A percentile compares a stretch with the other conserved stretches of the same genome.
These are phyloP conservation scores for Marasmius tenuissimus DNA, from an alignment of 1,284 basidiomycete genomes.

Conservation along the genomic window DNA sequence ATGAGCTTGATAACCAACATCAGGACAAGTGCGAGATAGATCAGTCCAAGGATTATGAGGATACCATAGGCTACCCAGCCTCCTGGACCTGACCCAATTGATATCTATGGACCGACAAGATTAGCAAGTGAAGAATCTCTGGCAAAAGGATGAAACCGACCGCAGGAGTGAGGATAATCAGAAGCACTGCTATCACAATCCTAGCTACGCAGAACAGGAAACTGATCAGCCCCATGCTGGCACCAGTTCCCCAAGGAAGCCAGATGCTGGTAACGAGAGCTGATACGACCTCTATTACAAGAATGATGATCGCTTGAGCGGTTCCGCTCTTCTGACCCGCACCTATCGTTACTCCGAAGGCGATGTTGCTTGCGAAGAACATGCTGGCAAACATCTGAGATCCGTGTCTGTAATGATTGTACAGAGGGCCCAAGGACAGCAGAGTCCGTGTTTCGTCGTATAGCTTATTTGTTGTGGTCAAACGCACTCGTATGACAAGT, in stretches of 20 bases:
- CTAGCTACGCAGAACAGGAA: slow-evolving; percentile 90
- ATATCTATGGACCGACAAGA: slow-evolving; percentile 53
- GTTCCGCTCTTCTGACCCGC: slow-evolving; percentile 89
- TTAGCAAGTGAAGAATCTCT: slow-evolving; percentile 10
- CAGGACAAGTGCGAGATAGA: slow-evolving; percentile 78
- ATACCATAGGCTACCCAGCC: slow-evolving; percentile 95
- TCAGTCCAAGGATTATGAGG: slow-evolving; percentile 82
- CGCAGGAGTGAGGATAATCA: slow-evolving; percentile 85
- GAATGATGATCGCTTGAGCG: slow-evolving; percentile 86
- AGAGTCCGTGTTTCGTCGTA: slow-evolving; percentile 94
- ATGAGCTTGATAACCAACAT: slow-evolving; percentile 85
- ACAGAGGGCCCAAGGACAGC: slow-evolving; percentile 90
- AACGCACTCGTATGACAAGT: slow-evolving; percentile 73
- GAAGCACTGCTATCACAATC: slow-evolving; percentile 85
- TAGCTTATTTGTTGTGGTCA: slow-evolving; percentile 84
- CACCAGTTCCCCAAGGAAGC: slow-evolving; percentile 95
- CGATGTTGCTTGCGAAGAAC: slow-evolving; percentile 79
- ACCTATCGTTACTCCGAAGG: slow-evolving; percentile 83
- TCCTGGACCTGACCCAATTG: slow-evolving; percentile 71
- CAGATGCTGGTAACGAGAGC: slow-evolving; percentile 88
- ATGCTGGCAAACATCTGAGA: slow-evolving; percentile 87
- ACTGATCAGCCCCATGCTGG: slow-evolving; percentile 92
- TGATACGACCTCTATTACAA: slow-evolving; percentile 81
- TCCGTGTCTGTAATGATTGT: slow-evolving; percentile 92
- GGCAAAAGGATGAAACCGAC: slow-evolving; percentile 51